Base-by-base conservation (phyloP, 2,329 filamentous ascomycete genomes). In the Thielaviopsis populi region DNA sequence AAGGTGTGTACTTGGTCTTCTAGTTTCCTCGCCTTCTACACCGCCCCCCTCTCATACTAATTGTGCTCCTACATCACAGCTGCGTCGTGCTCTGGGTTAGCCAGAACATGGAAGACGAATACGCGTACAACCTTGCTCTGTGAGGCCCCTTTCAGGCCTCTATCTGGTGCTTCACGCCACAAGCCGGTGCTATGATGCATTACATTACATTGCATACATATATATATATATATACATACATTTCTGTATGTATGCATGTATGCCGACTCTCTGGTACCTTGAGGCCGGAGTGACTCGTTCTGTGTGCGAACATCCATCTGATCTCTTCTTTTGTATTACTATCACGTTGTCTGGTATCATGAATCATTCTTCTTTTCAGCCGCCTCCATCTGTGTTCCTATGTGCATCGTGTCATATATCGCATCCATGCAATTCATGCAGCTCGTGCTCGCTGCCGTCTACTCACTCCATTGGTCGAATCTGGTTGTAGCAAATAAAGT, bases 71-170 rank as follows among this genome's bases (percentile, higher is more conserved):
- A 2, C 69, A 72, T 63, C 11, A 17, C 68, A 83, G 82, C 73
- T 81, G 80, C 24, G 83, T 85, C 59, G 80, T 86, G 66, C 77
- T 87, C 50, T 87, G 84, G 84, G 74, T 87, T 63, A 84, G 80
- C 74, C 84, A 87, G 77, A 87, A 87, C 70, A 86, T 87, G 81
- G 84, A 87, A 75, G 84, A 86, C 70, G 84, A 87, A 73, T 87
- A 86, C 69, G 80, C 83, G 58, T 87, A 87, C 73, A 86, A 85
- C 72, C 73, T 87, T 68, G 79, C 83, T 66, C 76, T 87, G 67
- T 85, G 72, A 74, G 64, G 24, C 58, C 50, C 46, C 58, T 53
- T 8, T 61, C 61, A 42, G 50, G 24, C 50, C 27, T 15, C 11
- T 30, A 11, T 54, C 17, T 17, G 27, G 3, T 33, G 13, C 50